Evolutionary conservation across 495 filamentous ascomycete genomes (phyloP), one percentile per base, ranked within the genome.

Genomic region (Aspergillus bertholletiae): DNA sequence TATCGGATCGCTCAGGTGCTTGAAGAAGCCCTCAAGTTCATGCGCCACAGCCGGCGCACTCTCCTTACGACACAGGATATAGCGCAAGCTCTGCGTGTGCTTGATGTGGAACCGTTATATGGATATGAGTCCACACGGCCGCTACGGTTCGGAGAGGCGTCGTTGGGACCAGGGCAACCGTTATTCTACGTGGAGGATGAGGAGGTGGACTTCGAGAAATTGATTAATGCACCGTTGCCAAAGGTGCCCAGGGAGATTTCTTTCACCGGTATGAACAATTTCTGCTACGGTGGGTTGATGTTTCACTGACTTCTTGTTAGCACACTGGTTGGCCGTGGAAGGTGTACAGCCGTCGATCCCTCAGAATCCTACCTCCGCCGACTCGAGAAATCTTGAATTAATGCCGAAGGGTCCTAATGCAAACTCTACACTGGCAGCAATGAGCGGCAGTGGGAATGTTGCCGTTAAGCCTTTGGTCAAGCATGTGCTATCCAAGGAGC

Each of bases 111-210:
- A 65, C 94, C 94, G 2, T 77, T 98, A 1, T 98, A 95, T 63
- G 94, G 94, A 13, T 98, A 98, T 70, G 93, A 96, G 57, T 88
- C 91, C 15, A 88, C 86, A 2, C 80, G 93, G 12, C 89, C 92
- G 2, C 72, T 98, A 56, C 81, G 86, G 34, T 98, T 93, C 62
- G 95, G 95, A 23, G 94, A 97, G 72, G 94, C 94, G 2, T 93
- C 88, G 13, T 75, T 98, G 30, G 94, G 94, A 0, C 90, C 92
- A 7, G 91, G 90, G n/a, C 92, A 97, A 68, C 92, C 93, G 35
- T 77, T 98, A 13, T 98, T 89, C 76, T 98, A 98, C 63, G 88
- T 98, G 26, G 95, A 98, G 66, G 94, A 98, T 72, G 94, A 98
- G 63, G 94, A 98, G 75, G 86, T 97, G 26, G 94, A 98, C 66